phyloP scores from a whole-genome alignment of 1,284 basidiomycete genomes.

The Xerocomus amazonicus region DNA sequence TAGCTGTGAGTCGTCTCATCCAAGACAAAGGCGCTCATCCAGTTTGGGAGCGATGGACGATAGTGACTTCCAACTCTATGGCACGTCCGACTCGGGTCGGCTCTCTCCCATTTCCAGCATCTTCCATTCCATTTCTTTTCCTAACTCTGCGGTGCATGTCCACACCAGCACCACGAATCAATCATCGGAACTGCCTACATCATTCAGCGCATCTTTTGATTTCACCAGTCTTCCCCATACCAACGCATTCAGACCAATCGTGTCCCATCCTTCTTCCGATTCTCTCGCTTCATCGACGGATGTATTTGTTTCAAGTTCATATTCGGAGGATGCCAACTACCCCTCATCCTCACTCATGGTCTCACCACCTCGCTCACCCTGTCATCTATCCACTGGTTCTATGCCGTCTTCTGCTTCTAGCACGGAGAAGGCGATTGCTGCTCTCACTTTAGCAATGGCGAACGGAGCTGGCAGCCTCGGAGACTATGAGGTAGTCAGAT shows the following conservation, averaged over 20 bases:
- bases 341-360: conserved; percentile 8
- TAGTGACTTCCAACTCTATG: conserved; percentile 16
- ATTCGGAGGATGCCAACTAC: conserved; percentile 6
- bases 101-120: conserved; percentile 28
- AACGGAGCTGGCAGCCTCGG: conserved; percentile 65
- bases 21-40: conserved; percentile 39
- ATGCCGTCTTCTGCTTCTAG: conserved; percentile 34
- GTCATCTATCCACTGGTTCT: conserved; percentile 4
- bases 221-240: conserved; percentile 25
- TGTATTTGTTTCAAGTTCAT: conserved; percentile 23
- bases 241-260: conserved; percentile 19
- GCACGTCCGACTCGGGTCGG: conserved; percentile 13
- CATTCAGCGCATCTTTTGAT: conserved; percentile 30
- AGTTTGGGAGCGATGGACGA: conserved; percentile 43
- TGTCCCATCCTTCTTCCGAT: conserved; percentile 27
- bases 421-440: conserved; percentile 60
- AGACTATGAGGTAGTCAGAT: conserved; percentile 56
- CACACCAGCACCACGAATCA: conserved; percentile 11
- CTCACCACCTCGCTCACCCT: conserved; percentile 15
- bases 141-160: conserved; percentile 12
- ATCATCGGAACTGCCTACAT: conserved; percentile 17
- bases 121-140: conserved; percentile 11
- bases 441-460: conserved; percentile 59
- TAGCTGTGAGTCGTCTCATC: conserved; percentile 20
- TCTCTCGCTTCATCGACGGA: conserved; percentile 39